A percentile compares a stretch with the other conserved stretches of the same genome.
phyloP scores from a whole-genome alignment of 441 rosid species.

The Pelargonium citronellum region DNA sequence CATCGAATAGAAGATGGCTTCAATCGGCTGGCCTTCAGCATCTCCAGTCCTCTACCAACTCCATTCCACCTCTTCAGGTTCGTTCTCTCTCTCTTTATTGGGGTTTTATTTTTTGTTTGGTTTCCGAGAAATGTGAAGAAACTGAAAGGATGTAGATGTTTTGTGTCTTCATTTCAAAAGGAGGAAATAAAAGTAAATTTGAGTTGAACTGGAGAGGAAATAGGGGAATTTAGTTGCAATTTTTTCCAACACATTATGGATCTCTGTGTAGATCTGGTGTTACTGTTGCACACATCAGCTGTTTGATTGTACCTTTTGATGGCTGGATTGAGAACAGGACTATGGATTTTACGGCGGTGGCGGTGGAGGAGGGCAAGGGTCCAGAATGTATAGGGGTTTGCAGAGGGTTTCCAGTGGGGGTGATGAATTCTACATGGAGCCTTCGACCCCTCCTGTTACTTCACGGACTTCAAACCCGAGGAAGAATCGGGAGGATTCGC shows the following conservation, averaged over 20 bases:
- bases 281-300: conserved; percentile 2
- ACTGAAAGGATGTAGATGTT: too few species aligned
- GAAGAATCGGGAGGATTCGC: conserved; percentile 66
- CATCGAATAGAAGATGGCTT: conserved; percentile 90
- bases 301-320: conserved; percentile 17
- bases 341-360: conserved; percentile 65
- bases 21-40: conserved; percentile 91
- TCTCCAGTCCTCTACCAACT: conserved; percentile 51
- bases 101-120: neutral
- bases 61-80: conserved; percentile 60
- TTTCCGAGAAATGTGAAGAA: neutral
- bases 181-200: neutral
- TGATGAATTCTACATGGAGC: conserved; percentile 58
- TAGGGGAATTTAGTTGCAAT: neutral
- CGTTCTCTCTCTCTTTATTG: neutral
- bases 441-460: conserved; percentile 72
- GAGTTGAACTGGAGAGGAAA: neutral
- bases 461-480: conserved; percentile 52
- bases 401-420: conserved; percentile 66
- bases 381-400: conserved; percentile 48
- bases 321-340: conserved; percentile 48
- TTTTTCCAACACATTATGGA: neutral
- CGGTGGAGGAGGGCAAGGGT: conserved; percentile 53
- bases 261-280: conserved; percentile 27
- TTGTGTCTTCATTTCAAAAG: too few species aligned